Evolutionary conservation across 1,139 yeast species (phyloP).

Genomic region (Debaryomycetaceae sp.): DNA sequence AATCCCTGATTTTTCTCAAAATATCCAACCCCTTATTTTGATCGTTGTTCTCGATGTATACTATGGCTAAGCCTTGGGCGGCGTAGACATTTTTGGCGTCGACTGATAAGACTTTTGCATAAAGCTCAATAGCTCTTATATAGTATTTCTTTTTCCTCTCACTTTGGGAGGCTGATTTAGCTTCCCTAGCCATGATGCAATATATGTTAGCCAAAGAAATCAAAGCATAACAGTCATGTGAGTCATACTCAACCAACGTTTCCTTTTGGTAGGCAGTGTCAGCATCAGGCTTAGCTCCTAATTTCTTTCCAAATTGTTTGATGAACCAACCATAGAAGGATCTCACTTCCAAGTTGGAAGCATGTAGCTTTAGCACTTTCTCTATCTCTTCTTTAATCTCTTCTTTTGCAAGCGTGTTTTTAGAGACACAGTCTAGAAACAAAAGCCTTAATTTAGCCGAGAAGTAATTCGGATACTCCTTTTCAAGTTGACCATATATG

Average conservation of each 20-base stretch:
- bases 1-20: constrained; percentile 85
- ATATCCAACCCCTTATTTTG: constrained; percentile 77
- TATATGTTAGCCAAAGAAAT: constrained; percentile 89
- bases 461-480: constrained; percentile 64
- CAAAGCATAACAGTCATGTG: constrained; percentile 87
- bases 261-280: constrained; percentile 83
- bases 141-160: constrained; percentile 76
- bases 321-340: constrained; percentile 93
- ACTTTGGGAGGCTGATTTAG: constrained; percentile 50
- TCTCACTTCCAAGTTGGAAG: constrained; percentile 74
- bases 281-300: constrained; percentile 52
- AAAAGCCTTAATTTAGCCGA: constrained; percentile 74
- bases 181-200: constrained; percentile 76
- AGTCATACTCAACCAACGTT: constrained; percentile 75
- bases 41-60: constrained; percentile 84
- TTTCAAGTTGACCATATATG: constrained; percentile 54
- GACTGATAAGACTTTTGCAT: constrained; percentile 79
- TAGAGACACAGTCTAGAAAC: constrained; percentile 44
- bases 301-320: constrained; percentile 54
- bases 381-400: constrained; percentile 53
- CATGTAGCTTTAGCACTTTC: constrained; percentile 48
- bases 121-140: constrained; percentile 83
- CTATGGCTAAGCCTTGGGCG: constrained; percentile 95
- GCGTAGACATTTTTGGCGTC: constrained; percentile 91
- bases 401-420: constrained; percentile 29